Percentiles rank a stretch among this genome's conserved stretches.
These are phyloP conservation scores for Beauveria australis DNA, from an alignment of 2,329 filamentous ascomycete species.

Conservation along the genomic window DNA sequence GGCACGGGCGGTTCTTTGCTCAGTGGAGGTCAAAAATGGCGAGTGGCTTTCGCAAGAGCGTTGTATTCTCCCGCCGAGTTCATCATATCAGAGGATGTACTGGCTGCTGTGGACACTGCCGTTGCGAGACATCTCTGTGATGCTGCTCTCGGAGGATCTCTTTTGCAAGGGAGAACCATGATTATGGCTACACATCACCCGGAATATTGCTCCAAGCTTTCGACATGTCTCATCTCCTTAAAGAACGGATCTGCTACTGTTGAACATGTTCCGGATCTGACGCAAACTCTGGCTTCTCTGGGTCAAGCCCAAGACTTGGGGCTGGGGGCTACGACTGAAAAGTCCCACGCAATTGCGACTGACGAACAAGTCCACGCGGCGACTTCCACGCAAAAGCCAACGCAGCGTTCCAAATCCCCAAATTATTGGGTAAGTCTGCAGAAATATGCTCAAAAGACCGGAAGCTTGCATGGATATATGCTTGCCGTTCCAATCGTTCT, in stretches of 20 bases:
- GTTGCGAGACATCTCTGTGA: constrained; percentile 7
- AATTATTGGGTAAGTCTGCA: background rate
- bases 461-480: background rate
- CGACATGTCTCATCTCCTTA: constrained; percentile 2
- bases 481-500: background rate
- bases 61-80: constrained; percentile 64
- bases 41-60: constrained; percentile 63
- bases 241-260: constrained; percentile 1
- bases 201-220: constrained; percentile 5
- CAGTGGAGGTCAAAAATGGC: constrained; percentile 68
- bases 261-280: background rate
- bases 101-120: constrained; percentile 66
- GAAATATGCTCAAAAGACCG: background rate
- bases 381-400: background rate
- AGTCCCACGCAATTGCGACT: background rate
- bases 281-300: background rate
- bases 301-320: background rate
- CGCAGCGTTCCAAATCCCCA: background rate
- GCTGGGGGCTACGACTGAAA: background rate
- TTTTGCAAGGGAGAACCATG: constrained; percentile 10
- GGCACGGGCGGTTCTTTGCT: constrained; percentile 70
- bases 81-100: constrained; percentile 66
- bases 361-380: background rate
- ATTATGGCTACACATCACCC: constrained; percentile 14
- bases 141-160: background rate